These are phyloP conservation scores for Pisolithus microcarpus DNA, from an alignment of 768 basidiomycete genomes.

Conservation along the genomic window DNA sequence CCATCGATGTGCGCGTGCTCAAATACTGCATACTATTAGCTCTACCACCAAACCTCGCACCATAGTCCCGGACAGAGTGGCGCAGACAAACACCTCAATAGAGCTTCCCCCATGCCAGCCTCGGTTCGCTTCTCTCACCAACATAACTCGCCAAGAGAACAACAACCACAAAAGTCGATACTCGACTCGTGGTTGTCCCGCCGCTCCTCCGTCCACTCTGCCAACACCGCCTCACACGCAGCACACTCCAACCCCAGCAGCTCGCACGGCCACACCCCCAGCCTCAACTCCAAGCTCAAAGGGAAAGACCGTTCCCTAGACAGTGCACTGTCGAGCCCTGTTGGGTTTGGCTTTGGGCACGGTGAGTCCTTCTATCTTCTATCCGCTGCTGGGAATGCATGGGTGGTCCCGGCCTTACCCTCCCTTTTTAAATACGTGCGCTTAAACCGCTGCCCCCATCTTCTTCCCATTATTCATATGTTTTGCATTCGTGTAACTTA, in stretches of 20 bases:
- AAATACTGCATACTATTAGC: slow-evolving; percentile 5
- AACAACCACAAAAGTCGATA: slow-evolving; percentile 1
- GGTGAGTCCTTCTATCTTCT: slow-evolving; percentile 11
- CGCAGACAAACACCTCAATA: background rate
- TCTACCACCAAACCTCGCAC: slow-evolving; percentile 8
- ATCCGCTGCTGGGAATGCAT: background rate
- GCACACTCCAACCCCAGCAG: background rate
- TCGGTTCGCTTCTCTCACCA: slow-evolving; percentile 9
- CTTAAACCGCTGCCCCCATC: background rate
- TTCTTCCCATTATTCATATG: background rate
- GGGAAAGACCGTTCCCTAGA: slow-evolving; percentile 14
- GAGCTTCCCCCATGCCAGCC: slow-evolving; percentile 14
- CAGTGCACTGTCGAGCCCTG: slow-evolving; percentile 1
- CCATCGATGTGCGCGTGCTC: slow-evolving; percentile 4
- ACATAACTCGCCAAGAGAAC: slow-evolving; percentile 3
- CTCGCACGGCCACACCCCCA: background rate
- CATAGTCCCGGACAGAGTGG: background rate
- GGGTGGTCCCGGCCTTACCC: no score
- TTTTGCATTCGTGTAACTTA: slow-evolving; percentile 6
- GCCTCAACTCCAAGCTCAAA: slow-evolving; percentile 4
- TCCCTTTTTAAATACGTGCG: no score
- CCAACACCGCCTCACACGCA: slow-evolving; percentile 1
- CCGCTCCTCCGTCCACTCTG: slow-evolving; percentile 12
- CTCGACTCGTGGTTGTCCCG: slow-evolving; percentile 17
- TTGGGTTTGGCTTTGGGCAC: slow-evolving; percentile 4